Base-by-base conservation (phyloP, 2,329 filamentous ascomycete genomes). In the Camillea tinctor region DNA sequence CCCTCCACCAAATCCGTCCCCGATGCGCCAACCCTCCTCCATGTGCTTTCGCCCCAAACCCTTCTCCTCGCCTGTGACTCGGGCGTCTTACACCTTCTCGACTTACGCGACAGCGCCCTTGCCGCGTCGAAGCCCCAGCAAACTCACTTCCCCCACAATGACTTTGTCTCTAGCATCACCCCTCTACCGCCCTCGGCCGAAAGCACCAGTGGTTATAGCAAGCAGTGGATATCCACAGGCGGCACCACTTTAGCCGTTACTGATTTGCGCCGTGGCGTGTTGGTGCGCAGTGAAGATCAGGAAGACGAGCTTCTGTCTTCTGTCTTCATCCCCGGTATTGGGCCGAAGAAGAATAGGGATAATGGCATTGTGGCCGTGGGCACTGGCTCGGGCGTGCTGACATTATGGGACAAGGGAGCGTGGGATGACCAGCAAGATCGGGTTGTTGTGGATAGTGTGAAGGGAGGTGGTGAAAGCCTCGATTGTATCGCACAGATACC, bases 361-460 rank as follows among this genome's bases (percentile, higher is more conserved):
- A 90, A 91, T 52, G 92, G 92, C 4, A 82, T 95, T 3, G 75
- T 95, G 2, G 91, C 93, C 0, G 89, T 91, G 40, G 92, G 91
- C 21, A 87, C 83, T 23, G 88, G 86, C 19, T 89, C 86, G 50
- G 95, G 95, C 2, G 87, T 97, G 1, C 74, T 98, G 64, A 97
- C 93, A 4, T 79, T 98, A 6, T 99, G 95, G 93, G 94, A 99
- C 75, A 90, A 89, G 66, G 94, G 94, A 1, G 87, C 91, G 0
- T 98, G 95, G 94, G 93, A 96, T 71, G 94, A 98, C 73, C 92
- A 97, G 73, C 91, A 96, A 68, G 93, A 96, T 76, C 85, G 93
- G 56, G 90, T 97, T 69, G 86, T 90, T 54, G 86, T 97, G 8
- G 88, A 92, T 66, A 77, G 80, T 9, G 84, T 81, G 19, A 81